Evolutionary conservation across 176 grass and related monocot species (phyloP).

Genomic region (Ampelocalamus luodianensis): DNA sequence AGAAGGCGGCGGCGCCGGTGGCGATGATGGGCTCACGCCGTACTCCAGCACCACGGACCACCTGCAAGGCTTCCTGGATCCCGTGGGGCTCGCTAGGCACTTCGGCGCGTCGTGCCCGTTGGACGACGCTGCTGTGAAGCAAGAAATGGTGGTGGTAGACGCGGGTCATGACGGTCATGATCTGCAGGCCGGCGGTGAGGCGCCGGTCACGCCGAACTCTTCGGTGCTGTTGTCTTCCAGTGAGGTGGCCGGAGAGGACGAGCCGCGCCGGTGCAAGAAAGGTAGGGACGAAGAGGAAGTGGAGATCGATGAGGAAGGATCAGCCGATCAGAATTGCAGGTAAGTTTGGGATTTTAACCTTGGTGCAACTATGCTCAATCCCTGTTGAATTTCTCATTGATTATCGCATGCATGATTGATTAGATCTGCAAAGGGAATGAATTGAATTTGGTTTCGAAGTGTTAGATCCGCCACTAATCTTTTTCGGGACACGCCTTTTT

Average conservation of each 20-base stretch:
- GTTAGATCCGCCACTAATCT: neutral
- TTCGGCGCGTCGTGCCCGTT: neutral
- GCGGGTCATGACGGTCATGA: neutral
- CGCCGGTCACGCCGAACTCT: conserved; percentile 45
- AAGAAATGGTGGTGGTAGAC: neutral
- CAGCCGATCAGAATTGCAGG: conserved; percentile 36
- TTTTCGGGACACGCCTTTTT: neutral
- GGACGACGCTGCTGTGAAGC: conserved; percentile 20
- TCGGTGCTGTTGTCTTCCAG: conserved; percentile 47
- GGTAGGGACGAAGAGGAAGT: conserved; percentile 19
- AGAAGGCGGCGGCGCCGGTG: neutral
- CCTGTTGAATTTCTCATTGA: neutral
- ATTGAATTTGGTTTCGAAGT: neutral
- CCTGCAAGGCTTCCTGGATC: conserved; percentile 39
- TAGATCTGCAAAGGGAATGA: neutral
- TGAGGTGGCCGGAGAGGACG: conserved; percentile 12
- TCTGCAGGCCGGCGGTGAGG: neutral
- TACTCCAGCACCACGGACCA: conserved; percentile 47
- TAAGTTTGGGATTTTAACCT: neutral
- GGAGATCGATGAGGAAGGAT: conserved; percentile 9
- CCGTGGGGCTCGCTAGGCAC: conserved; percentile 18
- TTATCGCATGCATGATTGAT: neutral
- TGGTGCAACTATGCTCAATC: neutral
- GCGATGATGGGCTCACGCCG: neutral
- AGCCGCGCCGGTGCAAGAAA: conserved; percentile 17